Evolutionary conservation across 1,284 basidiomycete genomes (phyloP).

Genomic region (Coniophora puteana): DNA sequence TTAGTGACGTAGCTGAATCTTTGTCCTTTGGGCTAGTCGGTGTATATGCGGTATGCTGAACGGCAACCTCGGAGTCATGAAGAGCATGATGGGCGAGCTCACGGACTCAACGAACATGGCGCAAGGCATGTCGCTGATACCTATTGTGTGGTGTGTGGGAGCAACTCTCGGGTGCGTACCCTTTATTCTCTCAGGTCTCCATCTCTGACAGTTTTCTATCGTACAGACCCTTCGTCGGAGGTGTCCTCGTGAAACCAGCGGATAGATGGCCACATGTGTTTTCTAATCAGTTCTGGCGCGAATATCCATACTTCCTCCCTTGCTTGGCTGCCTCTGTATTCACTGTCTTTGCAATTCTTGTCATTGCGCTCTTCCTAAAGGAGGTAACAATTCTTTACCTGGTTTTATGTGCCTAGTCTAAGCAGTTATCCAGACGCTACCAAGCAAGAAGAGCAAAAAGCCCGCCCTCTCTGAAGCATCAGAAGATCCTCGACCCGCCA

Average conservation of each 20-base stretch:
- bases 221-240: conserved; percentile 38
- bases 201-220: background rate
- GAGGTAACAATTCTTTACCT: background rate
- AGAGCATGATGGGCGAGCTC: conserved; percentile 32
- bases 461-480: background rate
- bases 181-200: background rate
- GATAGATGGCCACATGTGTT: conserved; percentile 39
- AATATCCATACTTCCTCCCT: conserved; percentile 47
- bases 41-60: conserved; percentile 42
- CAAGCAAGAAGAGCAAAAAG: background rate
- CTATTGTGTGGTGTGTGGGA: conserved; percentile 36
- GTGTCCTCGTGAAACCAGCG: conserved; percentile 37
- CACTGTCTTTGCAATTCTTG: conserved; percentile 20
- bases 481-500: background rate
- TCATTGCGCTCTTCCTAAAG: conserved; percentile 31
- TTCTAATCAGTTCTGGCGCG: conserved; percentile 36
- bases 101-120: conserved; percentile 44
- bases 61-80: conserved; percentile 47
- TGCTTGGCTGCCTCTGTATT: conserved; percentile 34
- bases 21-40: background rate
- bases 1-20: background rate
- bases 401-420: background rate
- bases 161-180: conserved; percentile 35
- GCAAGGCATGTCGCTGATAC: conserved; percentile 38
- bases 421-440: background rate